Base-by-base conservation (phyloP, 345 rosid species). In the Limnanthes douglasii region DNA sequence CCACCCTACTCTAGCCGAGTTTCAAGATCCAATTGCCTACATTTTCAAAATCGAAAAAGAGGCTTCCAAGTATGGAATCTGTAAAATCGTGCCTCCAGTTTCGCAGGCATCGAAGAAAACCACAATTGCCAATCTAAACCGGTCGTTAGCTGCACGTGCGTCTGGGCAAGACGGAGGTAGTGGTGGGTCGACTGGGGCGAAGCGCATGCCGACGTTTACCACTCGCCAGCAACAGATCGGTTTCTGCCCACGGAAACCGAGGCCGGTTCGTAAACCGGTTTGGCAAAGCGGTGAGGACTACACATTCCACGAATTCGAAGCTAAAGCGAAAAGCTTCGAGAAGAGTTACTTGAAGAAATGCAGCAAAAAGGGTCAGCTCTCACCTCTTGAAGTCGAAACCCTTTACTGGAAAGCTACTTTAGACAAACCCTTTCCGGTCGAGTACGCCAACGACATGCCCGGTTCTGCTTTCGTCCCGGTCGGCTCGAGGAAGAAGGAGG, bases 161-260 rank as follows among this genome's bases (percentile, higher is more conserved):
- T 46, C 47, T 22, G 68, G 15, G 11, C 46, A 56, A 12, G 51
- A 56, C 11, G 49, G 41, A 3, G 32, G n/a, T n/a, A n/a, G n/a
- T n/a, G n/a, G n/a, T n/a, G n/a, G 27, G 10, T 33, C 23, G 18
- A 45, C 48, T 7, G 51, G 38, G 19, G 57, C 57, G 6, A 73
- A 64, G 35, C 61, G 70, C 4, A 43, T 55, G 8, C 94, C 95
- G 41, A 83, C 97, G 72, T 90, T 84, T 69, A 74, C 98, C 32
- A 90, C 98, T 17, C 84, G 98, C 2, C 95, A 80, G 62, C 98
- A 90, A 68, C 98, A 90, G 92, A 80, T 90, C 81, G 98, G 98
- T n/a, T 90, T 90, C 59, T 84, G 92, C 65, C 92, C 98, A 6
- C 53, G 95, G 31, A 88, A 70, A 49, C 82, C 75, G 21, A 66